A percentile compares a stretch with the other conserved stretches of the same genome.
phyloP scores from a whole-genome alignment of 108 stramenopile genomes.

The Stephanodiscus minutulus region DNA sequence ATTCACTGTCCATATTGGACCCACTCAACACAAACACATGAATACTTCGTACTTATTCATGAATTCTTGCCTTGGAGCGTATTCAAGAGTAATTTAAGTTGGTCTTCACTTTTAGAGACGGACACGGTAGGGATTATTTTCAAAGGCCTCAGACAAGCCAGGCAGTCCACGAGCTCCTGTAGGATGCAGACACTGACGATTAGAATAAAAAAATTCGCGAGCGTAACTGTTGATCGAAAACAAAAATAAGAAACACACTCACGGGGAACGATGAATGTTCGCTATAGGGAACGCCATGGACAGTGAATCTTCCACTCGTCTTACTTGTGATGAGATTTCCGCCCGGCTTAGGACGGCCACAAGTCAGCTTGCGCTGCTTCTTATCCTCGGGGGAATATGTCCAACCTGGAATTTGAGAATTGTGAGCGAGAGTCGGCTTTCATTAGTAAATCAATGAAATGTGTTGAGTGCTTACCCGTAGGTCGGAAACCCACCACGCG shows the following conservation, averaged over 20 bases:
- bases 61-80: background rate
- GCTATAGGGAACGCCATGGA: constrained; percentile 87
- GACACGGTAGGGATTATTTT: constrained; percentile 85
- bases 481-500: constrained; percentile 70
- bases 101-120: constrained; percentile 71
- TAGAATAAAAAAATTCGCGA: background rate
- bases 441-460: background rate
- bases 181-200: background rate
- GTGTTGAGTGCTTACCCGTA: constrained; percentile 49
- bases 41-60: background rate
- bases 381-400: constrained; percentile 30
- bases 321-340: constrained; percentile 53
- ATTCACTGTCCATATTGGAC: too few species aligned
- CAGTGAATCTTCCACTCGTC: constrained; percentile 53
- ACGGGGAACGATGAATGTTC: constrained; percentile 85
- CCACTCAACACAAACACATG: too few species aligned
- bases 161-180: constrained; percentile 81
- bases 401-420: constrained; percentile 32
- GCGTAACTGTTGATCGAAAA: background rate
- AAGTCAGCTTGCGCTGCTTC: constrained; percentile 15
- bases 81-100: constrained; percentile 62
- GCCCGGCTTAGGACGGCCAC: constrained; percentile 11
- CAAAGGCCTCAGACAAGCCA: constrained; percentile 67
- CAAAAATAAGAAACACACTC: background rate
- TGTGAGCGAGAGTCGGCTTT: too few species aligned